These are phyloP conservation scores for Aspergillus brunneoviolaceus DNA, from an alignment of 2,329 filamentous ascomycete genomes.

Conservation along the genomic window DNA sequence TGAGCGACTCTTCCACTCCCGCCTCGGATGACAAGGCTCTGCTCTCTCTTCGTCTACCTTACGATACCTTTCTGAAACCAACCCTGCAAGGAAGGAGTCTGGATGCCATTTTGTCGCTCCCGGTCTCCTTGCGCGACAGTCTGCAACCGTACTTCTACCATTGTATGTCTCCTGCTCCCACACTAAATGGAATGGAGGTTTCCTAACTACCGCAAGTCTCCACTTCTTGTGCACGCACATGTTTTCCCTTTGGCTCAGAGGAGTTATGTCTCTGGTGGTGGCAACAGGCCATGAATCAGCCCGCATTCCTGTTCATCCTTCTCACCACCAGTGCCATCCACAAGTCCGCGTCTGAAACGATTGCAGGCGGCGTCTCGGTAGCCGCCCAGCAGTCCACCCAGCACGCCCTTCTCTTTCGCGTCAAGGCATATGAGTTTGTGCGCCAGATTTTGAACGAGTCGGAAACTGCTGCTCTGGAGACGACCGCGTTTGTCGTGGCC, in stretches of 20 bases:
- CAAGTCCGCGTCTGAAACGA: neutral
- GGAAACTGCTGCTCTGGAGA: no score
- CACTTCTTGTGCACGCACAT: no score
- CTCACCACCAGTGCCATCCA: slow-evolving; percentile 1
- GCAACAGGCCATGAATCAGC: neutral
- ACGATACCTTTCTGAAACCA: neutral
- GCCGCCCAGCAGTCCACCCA: neutral
- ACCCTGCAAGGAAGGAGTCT: no score
- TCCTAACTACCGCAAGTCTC: no score
- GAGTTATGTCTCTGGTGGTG: neutral
- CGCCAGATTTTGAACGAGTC: neutral
- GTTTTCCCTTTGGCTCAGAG: neutral
- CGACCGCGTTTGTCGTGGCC: no score
- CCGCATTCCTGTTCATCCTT: neutral
- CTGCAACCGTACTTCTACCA: no score
- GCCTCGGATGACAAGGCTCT: neutral
- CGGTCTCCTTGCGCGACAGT: no score
- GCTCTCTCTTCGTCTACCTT: neutral
- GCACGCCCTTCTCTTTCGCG: neutral
- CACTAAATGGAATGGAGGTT: no score
- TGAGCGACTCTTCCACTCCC: neutral
- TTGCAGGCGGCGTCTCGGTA: neutral
- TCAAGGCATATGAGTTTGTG: neutral
- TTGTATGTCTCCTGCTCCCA: no score
- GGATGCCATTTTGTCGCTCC: no score